Evolutionary conservation across 306 rosid genomes (phyloP).

Genomic region (Erythrophleum fordii): DNA sequence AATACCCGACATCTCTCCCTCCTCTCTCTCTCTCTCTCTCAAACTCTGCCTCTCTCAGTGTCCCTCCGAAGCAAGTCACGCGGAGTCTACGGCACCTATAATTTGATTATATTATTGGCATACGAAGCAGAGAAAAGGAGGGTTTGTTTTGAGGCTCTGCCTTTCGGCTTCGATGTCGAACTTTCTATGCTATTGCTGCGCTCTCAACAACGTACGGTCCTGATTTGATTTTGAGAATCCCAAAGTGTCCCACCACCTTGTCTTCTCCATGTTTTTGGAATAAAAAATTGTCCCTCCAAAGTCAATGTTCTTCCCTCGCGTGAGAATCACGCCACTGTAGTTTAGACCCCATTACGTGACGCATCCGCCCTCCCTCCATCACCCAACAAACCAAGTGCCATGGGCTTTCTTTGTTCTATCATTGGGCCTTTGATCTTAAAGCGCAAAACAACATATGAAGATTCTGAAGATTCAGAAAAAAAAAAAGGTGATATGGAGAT

Average conservation of each 20-base stretch:
- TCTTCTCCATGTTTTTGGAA: neutral
- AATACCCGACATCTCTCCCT: slow-evolving; percentile 66
- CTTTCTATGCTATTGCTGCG: slow-evolving; percentile 1
- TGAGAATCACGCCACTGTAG: slow-evolving; percentile 39
- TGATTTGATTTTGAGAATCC: slow-evolving; percentile 7
- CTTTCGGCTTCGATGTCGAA: neutral
- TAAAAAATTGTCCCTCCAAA: neutral
- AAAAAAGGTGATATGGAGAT: neutral
- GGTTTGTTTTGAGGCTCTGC: neutral
- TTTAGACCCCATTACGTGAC: slow-evolving; percentile 37
- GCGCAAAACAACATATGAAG: neutral
- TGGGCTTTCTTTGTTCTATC: neutral
- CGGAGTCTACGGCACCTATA: neutral
- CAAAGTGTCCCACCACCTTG: neutral
- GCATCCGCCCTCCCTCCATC: too few relatives aligned
- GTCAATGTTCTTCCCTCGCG: slow-evolving; percentile 32
- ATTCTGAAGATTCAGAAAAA: too few relatives aligned
- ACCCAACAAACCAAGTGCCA: neutral
- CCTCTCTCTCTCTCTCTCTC: slow-evolving; percentile 34
- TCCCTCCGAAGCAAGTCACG: slow-evolving; percentile 13
- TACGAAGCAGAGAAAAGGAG: neutral
- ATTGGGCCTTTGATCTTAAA: neutral
- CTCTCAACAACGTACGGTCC: slow-evolving; percentile 28
- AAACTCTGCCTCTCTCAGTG: neutral
- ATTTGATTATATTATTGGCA: neutral